These are phyloP conservation scores for Ambispora gerdemannii DNA, from an alignment of 192 early-diverging fungal species.

Conservation along the genomic window DNA sequence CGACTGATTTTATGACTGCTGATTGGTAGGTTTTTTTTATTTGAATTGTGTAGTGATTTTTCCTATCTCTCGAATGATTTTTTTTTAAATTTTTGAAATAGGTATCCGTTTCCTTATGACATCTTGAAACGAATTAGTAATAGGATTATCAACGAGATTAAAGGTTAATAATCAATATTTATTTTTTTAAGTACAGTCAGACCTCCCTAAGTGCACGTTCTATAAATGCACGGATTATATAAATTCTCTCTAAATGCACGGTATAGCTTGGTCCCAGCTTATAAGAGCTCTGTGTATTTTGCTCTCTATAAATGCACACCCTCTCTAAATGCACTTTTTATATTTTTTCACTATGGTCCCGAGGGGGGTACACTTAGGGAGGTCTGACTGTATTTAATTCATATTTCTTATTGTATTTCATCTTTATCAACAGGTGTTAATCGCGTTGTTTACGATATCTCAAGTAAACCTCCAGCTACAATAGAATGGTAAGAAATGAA, in stretches of 20 bases:
- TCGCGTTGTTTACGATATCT: conserved; percentile 95
- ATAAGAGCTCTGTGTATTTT: background rate
- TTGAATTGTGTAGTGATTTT: background rate
- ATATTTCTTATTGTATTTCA: background rate
- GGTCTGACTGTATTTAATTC: background rate
- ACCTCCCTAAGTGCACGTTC: no score
- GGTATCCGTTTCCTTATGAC: conserved; percentile 81
- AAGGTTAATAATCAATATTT: conserved; percentile 49
- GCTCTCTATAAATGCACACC: no score
- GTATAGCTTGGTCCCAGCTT: background rate
- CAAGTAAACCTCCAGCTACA: conserved; percentile 96
- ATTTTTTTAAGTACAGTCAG: background rate
- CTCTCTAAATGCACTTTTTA: no score
- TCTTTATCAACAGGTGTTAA: conserved; percentile 58
- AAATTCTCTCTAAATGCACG: no score
- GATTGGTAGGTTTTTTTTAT: conserved; percentile 59
- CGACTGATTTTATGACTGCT: conserved; percentile 98
- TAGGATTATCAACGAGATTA: conserved; percentile 98
- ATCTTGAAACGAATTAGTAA: conserved; percentile 89
- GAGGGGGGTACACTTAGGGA: no score
- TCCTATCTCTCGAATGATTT: background rate
- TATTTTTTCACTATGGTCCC: no score
- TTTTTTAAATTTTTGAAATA: background rate
- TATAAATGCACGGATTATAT: no score
- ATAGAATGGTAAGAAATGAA: conserved; percentile 65